These are phyloP conservation scores for Tuber calosporum DNA, from an alignment of 495 filamentous ascomycete genomes.

Conservation along the genomic window DNA sequence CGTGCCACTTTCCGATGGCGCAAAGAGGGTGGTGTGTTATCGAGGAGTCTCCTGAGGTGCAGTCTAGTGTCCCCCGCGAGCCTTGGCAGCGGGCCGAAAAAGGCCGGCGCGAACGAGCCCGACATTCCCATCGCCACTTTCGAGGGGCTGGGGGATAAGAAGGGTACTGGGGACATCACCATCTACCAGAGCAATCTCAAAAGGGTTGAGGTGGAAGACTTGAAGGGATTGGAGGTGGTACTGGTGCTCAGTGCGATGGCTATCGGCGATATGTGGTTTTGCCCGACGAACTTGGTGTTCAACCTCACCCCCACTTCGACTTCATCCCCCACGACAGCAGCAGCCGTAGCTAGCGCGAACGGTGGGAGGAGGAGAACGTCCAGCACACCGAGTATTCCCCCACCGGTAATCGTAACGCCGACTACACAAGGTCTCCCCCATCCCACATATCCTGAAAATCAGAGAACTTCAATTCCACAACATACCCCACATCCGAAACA, in stretches of 20 bases:
- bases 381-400: constrained; percentile 40
- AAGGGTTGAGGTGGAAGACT: constrained; percentile 85
- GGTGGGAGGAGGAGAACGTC: constrained; percentile 45
- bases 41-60: constrained; percentile 44
- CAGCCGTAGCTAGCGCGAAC: constrained; percentile 25
- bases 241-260: constrained; percentile 73
- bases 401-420: constrained; percentile 16
- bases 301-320: constrained; percentile 56
- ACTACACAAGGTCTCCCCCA: constrained; percentile 18
- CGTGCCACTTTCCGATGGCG: constrained; percentile 84
- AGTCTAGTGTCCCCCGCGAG: constrained; percentile 34
- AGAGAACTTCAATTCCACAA: constrained; percentile 14
- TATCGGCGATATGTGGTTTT: constrained; percentile 79
- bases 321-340: constrained; percentile 21
- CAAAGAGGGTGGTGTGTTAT: constrained; percentile 70
- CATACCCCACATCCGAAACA: constrained; percentile 22
- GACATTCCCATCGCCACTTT: constrained; percentile 90
- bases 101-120: constrained; percentile 75
- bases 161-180: constrained; percentile 54
- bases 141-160: constrained; percentile 54
- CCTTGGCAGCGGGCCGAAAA: constrained; percentile 40
- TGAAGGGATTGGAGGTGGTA: constrained; percentile 85
- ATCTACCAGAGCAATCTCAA: constrained; percentile 88
- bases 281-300: constrained; percentile 62
- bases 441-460: constrained; percentile 18